Conservation (phyloP, 192 early-diverging fungal genomes). For the Rhizoclosmatium globosum region DNA sequence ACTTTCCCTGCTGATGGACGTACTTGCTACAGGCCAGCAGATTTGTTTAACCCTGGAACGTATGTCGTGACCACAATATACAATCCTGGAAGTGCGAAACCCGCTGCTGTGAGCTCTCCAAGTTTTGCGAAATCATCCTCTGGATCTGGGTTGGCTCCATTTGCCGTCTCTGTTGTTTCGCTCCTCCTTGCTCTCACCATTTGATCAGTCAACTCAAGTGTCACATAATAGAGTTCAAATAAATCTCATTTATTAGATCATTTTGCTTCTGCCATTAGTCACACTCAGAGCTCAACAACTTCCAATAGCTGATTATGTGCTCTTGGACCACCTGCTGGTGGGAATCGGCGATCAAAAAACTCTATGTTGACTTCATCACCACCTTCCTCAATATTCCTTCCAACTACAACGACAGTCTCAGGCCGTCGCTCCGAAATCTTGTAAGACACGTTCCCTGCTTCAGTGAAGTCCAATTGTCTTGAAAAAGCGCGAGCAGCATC, state of each 20-base stretch:
- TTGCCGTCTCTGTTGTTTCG: no score
- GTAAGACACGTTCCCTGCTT: conserved; percentile 10
- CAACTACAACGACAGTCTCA: conserved; percentile 16
- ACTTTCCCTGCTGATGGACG: background rate
- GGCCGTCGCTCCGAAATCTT: background rate
- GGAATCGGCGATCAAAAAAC: conserved; percentile 10
- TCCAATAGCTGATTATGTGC: conserved; percentile 20
- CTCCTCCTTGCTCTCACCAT: no score
- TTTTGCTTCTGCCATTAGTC: no score
- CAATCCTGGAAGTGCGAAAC: background rate
- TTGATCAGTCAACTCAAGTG: no score
- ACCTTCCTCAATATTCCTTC: background rate
- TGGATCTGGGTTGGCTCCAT: no score
- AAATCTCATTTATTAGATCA: no score
- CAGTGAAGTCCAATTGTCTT: conserved; percentile 9
- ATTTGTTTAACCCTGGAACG: background rate
- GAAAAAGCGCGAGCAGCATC: background rate
- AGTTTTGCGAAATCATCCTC: background rate
- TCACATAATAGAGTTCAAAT: no score
- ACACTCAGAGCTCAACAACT: conserved; percentile 16
- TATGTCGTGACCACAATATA: background rate
- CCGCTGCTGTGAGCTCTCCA: background rate
- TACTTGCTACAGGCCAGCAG: background rate
- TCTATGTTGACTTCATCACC: conserved; percentile 31
- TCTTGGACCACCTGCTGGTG: conserved; percentile 1